Base-by-base conservation (phyloP, 371 early-diverging fungal species). In the Nematocida sp. region DNA sequence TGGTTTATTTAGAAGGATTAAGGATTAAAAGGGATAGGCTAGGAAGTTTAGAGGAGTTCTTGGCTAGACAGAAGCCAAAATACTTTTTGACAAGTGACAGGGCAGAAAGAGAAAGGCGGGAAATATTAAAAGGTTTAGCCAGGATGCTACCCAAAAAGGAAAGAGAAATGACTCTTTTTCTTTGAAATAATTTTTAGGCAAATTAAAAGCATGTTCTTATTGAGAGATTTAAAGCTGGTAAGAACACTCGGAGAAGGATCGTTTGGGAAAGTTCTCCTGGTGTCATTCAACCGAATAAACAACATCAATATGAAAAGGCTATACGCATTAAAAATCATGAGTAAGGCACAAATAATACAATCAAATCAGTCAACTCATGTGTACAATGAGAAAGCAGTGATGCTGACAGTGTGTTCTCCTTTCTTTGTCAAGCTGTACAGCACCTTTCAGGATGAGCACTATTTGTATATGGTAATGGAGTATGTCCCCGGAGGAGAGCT, bases 191-290 rank as follows among this genome's bases (percentile, higher is more conserved):
- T 62, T 57, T 63, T 75, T 78, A 65, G 48, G 51, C 37, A 37
- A 58, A 48, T 46, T 27, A 52, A 38, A 51, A 49, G 47, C 43
- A 87, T 93, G 80, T 83, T 98, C 38, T 89, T 91, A 17, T 86
- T 92, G 13, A 88, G 88, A 74, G 96, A 96, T 84, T 95, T 98
- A 79, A 81, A 85, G 48, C 94, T 96, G 21, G 87, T 95, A 64
- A 90, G 92, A 83, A 93, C 96, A n/a, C 94, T 98, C 81, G 97
- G 97, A n/a, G 91, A 91, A 66, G 97, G 97, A 48, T 96, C 96
- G 1, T 96, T 95, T 86, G 97, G 97, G 46, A 96, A 95, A 81
- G 99, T 96, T 45, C 92, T 91, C 82, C 85, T 96, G 25, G 91
- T 89, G 19, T 96, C n/a, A 92, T 95, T 38, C 91, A 93, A 80